Evolutionary conservation across 176 grass and related monocot genomes (phyloP).

Genomic region (Pontederia paniculata): DNA sequence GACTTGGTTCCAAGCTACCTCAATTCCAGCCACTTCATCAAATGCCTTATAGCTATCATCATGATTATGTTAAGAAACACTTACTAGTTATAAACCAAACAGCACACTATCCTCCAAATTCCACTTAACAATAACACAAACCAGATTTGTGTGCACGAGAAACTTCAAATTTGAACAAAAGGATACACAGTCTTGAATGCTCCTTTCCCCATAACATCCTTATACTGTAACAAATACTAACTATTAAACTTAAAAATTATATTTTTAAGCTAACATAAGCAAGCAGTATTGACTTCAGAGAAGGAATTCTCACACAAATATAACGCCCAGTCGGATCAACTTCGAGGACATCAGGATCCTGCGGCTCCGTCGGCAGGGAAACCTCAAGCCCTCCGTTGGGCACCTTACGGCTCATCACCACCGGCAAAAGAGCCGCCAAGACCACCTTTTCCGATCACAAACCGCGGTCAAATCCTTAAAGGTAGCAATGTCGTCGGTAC

Average conservation of each 20-base stretch:
- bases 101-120: background rate
- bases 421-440: background rate
- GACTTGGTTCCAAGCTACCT: conserved; percentile 45
- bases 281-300: background rate
- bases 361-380: conserved; percentile 28
- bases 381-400: conserved; percentile 7
- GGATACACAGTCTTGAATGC: conserved; percentile 40
- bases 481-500: too few relatives aligned
- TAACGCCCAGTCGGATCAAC: conserved; percentile 39
- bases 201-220: conserved; percentile 21
- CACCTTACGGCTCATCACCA: background rate
- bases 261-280: background rate
- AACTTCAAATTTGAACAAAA: conserved; percentile 8
- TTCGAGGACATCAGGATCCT: conserved; percentile 34
- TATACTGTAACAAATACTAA: too few relatives aligned
- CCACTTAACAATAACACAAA: too few relatives aligned
- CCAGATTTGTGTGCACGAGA: background rate
- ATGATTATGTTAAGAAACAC: conserved; percentile 17
- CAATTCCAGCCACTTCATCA: conserved; percentile 40
- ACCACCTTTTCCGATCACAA: too few relatives aligned
- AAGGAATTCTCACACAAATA: conserved; percentile 22
- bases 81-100: background rate
- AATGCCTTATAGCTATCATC: conserved; percentile 45
- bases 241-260: conserved; percentile 11
- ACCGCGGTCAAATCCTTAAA: too few relatives aligned